phyloP scores from a whole-genome alignment of 164 flowering plant genomes.

The Aristolochia californica region DNA sequence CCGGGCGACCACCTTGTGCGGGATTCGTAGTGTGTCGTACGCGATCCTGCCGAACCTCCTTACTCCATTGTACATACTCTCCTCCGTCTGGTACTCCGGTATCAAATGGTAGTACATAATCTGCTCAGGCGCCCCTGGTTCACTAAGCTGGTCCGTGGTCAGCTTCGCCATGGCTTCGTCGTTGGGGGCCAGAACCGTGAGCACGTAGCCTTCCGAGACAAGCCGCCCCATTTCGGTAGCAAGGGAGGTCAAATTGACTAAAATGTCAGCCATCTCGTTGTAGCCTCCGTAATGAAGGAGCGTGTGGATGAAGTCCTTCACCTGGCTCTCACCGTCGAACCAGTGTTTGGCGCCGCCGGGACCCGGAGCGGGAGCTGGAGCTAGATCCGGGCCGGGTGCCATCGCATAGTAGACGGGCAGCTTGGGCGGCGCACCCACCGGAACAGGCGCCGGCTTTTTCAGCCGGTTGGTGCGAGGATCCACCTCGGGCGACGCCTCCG shows the following conservation, averaged over 20 bases:
- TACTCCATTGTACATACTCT: constrained; percentile 83
- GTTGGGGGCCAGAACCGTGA: constrained; percentile 71
- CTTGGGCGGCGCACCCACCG: constrained; percentile 46
- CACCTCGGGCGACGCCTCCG: constrained; percentile 66
- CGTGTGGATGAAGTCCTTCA: constrained; percentile 70
- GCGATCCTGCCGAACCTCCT: constrained; percentile 58
- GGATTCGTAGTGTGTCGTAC: constrained; percentile 59
- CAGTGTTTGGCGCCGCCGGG: constrained; percentile 56
- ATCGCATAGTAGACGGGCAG: constrained; percentile 54
- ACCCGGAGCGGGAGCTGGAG: constrained; percentile 79
- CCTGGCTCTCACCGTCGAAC: constrained; percentile 60
- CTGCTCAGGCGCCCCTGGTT: constrained; percentile 77
- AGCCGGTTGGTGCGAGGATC: constrained; percentile 70
- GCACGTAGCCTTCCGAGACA: constrained; percentile 65
- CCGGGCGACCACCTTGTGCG: constrained; percentile 50
- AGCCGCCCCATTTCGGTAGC: constrained; percentile 69
- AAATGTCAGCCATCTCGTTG: constrained; percentile 74
- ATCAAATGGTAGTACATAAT: constrained; percentile 68
- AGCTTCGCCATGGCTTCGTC: constrained; percentile 83
- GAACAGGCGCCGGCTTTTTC: constrained; percentile 39
- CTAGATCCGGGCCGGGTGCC: constrained; percentile 63
- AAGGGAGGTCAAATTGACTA: constrained; percentile 63
- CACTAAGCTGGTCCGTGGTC: constrained; percentile 64
- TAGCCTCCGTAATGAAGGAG: constrained; percentile 72
- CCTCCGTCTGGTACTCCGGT: constrained; percentile 89